Base-by-base conservation (phyloP, 257 asterid species). In the Euphrasia confusa region DNA sequence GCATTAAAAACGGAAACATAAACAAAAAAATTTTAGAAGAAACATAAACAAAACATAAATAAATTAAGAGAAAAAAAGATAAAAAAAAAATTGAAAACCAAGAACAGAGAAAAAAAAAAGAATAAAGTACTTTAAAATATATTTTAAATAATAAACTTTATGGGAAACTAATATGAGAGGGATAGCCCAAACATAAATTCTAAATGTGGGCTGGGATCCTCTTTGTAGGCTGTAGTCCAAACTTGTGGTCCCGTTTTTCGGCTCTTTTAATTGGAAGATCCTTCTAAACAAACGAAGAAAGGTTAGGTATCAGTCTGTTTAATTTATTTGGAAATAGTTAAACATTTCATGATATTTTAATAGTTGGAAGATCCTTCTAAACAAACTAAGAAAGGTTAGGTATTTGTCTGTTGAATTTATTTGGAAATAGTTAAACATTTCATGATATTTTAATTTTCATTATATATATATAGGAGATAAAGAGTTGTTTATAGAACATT, bases 221-320 rank as follows among this genome's bases (percentile, higher is more conserved):
- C n/a, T n/a, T n/a, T n/a, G n/a, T n/a, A n/a, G n/a, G n/a, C n/a
- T n/a, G n/a, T n/a, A n/a, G n/a, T n/a, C n/a, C n/a, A n/a, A n/a
- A n/a, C n/a, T n/a, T n/a, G n/a, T n/a, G n/a, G n/a, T n/a, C 60
- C 79, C 83, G 2, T 83, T 89, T 68, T 80, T 86, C 50, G 83
- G 86, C 63, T 84, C 93, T 49, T 92, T 92, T 78, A 81, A 88
- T 69, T 92, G 98, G 98, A 86, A 59, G 77, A 77, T 92, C 97
- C 97, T 67, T 77, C 86, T 17, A 71, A 64, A 45, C 27, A 4
- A 27, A 18, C 28, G 3, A 73, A 33, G 63, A 72, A 61, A 80
- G 94, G 96, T 86, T 63, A 12, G 75, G 40, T 28, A 45, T n/a
- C n/a, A n/a, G n/a, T 32, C 37, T 48, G 56, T 64, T 47, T 45